Percentiles rank a stretch among this genome's conserved stretches.
Evolutionary conservation across 2,329 filamentous ascomycete species (phyloP).

Genomic region (Talaromyces sp.): DNA sequence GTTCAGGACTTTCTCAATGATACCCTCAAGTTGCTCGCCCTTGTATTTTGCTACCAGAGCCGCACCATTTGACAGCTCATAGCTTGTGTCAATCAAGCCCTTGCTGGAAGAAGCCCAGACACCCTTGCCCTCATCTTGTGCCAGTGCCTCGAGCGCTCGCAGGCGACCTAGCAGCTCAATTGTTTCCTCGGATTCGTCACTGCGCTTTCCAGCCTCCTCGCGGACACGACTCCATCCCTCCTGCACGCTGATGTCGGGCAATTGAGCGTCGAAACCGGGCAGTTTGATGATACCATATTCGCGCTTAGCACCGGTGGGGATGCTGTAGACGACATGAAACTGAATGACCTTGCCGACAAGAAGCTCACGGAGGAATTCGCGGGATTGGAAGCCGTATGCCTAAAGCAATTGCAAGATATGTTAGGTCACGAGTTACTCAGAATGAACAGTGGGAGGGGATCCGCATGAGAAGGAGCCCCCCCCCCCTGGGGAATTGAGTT

Average conservation of each 20-base stretch:
- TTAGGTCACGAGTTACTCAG: not conserved
- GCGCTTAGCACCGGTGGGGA: slow-evolving; percentile 74
- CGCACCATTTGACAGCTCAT: slow-evolving; percentile 77
- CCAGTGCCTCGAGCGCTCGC: slow-evolving; percentile 73
- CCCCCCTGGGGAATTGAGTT: not conserved
- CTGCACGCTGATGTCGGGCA: slow-evolving; percentile 82
- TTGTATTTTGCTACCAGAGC: slow-evolving; percentile 80
- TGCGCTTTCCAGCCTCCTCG: slow-evolving; percentile 83
- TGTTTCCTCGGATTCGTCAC: slow-evolving; percentile 81
- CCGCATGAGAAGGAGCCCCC: not conserved
- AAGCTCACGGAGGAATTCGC: slow-evolving; percentile 84
- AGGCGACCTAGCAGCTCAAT: slow-evolving; percentile 73
- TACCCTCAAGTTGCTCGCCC: slow-evolving; percentile 78
- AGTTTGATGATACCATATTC: slow-evolving; percentile 85
- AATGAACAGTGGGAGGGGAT: not conserved
- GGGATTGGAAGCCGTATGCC: slow-evolving; percentile 89
- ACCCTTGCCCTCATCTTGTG: slow-evolving; percentile 77
- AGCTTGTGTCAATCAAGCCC: slow-evolving; percentile 71
- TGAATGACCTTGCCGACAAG: slow-evolving; percentile 84
- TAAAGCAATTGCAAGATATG: slow-evolving; percentile 27
- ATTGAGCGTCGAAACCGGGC: slow-evolving; percentile 66
- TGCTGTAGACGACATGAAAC: slow-evolving; percentile 83
- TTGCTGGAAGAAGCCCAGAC: slow-evolving; percentile 71
- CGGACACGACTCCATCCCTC: slow-evolving; percentile 92
- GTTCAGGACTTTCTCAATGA: slow-evolving; percentile 88